Conservation (phyloP, 345 rosid species). For the Linum lewisii region DNA sequence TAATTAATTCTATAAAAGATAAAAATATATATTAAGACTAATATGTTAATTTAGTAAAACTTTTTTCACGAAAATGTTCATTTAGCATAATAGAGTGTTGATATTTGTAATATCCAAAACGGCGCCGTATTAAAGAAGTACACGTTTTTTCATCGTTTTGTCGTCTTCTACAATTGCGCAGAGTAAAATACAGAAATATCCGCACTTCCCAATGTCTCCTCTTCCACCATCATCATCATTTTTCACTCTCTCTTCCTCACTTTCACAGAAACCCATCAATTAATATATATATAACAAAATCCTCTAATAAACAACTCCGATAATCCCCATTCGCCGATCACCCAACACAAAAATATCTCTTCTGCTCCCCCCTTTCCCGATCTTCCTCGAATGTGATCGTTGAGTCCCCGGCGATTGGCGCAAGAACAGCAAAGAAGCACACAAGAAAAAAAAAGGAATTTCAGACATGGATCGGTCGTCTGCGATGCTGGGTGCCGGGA, state of each 20-base stretch:
- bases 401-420: not conserved
- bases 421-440: not conserved
- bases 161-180: not conserved
- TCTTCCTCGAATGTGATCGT: not conserved
- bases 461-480: conserved; percentile 16
- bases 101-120: no score
- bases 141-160: not conserved
- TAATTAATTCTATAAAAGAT: no score
- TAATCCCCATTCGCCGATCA: not conserved
- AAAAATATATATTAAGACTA: no score
- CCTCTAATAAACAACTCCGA: not conserved
- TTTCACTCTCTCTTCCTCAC: not conserved
- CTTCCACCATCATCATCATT: not conserved
- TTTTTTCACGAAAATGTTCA: no score
- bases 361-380: not conserved
- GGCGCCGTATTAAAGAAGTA: not conserved
- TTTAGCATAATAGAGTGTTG: no score
- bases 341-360: not conserved
- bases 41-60: no score
- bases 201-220: not conserved
- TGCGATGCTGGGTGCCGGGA: conserved; percentile 19
- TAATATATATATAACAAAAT: no score
- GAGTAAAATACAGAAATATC: not conserved
- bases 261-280: not conserved
- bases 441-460: not conserved